Evolutionary conservation across 768 basidiomycete species (phyloP).

Genomic region (Kockovaella imperatae): DNA sequence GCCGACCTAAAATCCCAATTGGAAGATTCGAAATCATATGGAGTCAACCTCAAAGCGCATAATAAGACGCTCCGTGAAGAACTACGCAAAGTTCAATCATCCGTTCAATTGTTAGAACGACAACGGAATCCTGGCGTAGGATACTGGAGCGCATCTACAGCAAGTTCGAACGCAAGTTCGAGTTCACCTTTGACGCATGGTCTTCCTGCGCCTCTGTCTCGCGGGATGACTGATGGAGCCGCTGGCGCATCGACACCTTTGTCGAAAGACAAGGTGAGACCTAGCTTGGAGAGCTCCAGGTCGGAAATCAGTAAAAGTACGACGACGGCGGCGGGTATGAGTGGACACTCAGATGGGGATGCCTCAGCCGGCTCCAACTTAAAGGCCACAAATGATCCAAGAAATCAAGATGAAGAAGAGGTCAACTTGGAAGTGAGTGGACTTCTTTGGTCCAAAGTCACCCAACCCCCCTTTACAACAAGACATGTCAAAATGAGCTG

Average conservation of each 20-base stretch:
- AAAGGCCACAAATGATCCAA: background rate
- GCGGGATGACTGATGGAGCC: slow-evolving; percentile 7
- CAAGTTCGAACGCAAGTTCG: background rate
- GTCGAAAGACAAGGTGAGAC: background rate
- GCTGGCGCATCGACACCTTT: background rate
- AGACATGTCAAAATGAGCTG: background rate
- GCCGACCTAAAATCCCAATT: slow-evolving; percentile 57
- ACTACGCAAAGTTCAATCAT: slow-evolving; percentile 88
- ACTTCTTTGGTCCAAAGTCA: no score
- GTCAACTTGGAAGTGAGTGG: slow-evolving; percentile 66
- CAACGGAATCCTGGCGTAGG: slow-evolving; percentile 91
- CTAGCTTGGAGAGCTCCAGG: slow-evolving; percentile 18
- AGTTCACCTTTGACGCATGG: background rate
- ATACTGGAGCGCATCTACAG: slow-evolving; percentile 57
- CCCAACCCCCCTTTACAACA: background rate
- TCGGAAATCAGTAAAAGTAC: background rate
- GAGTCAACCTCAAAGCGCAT: slow-evolving; percentile 60
- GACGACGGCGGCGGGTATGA: background rate
- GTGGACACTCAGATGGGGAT: background rate
- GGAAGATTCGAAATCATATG: slow-evolving; percentile 64
- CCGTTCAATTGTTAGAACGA: slow-evolving; percentile 76
- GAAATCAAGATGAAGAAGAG: slow-evolving; percentile 65
- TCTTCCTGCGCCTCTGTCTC: background rate
- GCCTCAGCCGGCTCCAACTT: background rate
- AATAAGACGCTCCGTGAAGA: slow-evolving; percentile 94